Evolutionary conservation across 805 yeast species (phyloP), one percentile per base, ranked within the genome.

Genomic region (Candida insectorum): DNA sequence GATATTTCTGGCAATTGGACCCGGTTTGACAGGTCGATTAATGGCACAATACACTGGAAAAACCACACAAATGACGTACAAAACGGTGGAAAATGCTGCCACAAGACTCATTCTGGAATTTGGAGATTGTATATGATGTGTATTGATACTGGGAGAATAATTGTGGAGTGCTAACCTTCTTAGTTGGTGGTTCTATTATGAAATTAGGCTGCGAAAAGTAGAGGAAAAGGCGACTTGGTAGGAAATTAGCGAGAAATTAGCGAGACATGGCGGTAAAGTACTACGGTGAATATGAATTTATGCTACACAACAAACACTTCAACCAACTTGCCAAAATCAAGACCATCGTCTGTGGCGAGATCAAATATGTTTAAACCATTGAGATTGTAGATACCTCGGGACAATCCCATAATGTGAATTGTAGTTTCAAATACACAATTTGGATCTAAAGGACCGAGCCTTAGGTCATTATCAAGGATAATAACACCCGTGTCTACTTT

Each of bases 341-440:
- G 68, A 2, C 77, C 72, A 36, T 83, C 89, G 3, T 89, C 86
- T 13, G 78, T 69, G 23, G 53, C 48, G 8, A 77, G 60, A 48
- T 85, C 94, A 29, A 79, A 69, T 10, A 85, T 63, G 37, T 73
- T 73, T n/a, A 82, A 69, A 2, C 85, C 87, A 34, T 73, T 77
- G 14, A 85, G 56, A 27, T 75, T 73, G 50, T 72, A 79, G 6
- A 80, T 68, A 0, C 95, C 95, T 43, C 69, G 66, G 26, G 77
- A 71, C 10, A 83, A 58, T 0, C 86, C 88, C 29, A 81, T 59
- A 24, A 85, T 53, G 31, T 63, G 65, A 17, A 85, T 58, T 32
- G 74, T 78, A 2, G 85, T 71, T 43, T 85, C 89, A 46, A 69
- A 79, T 8, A 83, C 76, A 12, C 75, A 65, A 31, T 75, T 75